These are phyloP conservation scores for Cucumis melo DNA, from an alignment of 306 rosid species.

Conservation along the genomic window DNA sequence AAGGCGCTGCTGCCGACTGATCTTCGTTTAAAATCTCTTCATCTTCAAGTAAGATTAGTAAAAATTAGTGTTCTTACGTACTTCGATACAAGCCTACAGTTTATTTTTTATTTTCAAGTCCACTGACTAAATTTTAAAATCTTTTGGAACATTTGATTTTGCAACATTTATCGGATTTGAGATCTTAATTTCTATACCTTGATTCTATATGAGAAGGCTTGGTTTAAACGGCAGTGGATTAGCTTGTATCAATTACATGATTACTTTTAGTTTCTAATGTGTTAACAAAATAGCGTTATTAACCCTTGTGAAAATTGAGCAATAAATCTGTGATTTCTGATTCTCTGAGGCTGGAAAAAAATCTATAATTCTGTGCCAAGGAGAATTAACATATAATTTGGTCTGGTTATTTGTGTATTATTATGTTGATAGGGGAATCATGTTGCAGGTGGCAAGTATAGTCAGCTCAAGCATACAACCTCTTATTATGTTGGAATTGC, in stretches of 20 bases:
- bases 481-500: constrained; percentile 18
- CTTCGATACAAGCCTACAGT: neutral
- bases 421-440: neutral
- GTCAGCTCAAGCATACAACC: constrained; percentile 34
- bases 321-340: neutral
- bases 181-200: neutral
- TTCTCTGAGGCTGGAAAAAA: neutral
- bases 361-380: neutral
- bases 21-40: constrained; percentile 28
- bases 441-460: constrained; percentile 26
- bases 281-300: neutral
- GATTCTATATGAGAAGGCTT: neutral
- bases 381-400: neutral
- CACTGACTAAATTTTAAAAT: neutral
- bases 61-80: neutral
- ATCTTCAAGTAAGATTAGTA: constrained; percentile 27
- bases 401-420: neutral
- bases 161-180: neutral
- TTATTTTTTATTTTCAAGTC: neutral
- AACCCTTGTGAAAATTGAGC: neutral
- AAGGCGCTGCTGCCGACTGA: constrained; percentile 29
- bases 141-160: neutral
- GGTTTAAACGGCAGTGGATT: neutral
- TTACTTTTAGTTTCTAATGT: neutral
- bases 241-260: neutral